Conservation (phyloP, 169 alveolate species). For the Eimeria acervulina region DNA sequence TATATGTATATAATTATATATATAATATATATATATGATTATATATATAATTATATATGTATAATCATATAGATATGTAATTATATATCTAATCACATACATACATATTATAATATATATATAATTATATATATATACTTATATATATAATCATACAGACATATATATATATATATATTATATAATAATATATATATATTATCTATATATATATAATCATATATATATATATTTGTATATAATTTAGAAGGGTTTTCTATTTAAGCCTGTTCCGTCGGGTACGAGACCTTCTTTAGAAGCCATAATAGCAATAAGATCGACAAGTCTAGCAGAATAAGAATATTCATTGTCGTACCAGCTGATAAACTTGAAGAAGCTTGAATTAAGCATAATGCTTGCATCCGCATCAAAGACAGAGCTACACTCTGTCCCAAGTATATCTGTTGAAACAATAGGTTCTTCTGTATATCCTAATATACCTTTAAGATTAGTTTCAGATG, state of each 20-base stretch:
- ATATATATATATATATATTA: too few species aligned
- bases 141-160: too few species aligned
- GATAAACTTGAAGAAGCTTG: conserved; percentile 97
- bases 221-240: too few species aligned
- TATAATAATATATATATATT: too few species aligned
- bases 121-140: too few species aligned
- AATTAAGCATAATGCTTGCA: conserved; percentile 98
- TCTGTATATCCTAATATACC: conserved; percentile 98
- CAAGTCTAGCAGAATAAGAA: conserved; percentile 99
- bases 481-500: conserved; percentile 95
- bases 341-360: conserved; percentile 99
- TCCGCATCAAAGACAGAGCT: conserved; percentile 98
- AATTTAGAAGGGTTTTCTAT: conserved; percentile 67
- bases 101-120: too few species aligned
- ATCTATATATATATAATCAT: too few species aligned
- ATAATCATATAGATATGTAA: too few species aligned
- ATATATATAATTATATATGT: too few species aligned
- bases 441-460: conserved; percentile 97
- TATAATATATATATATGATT: too few species aligned
- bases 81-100: not conserved
- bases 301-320: conserved; percentile 95
- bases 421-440: conserved; percentile 95
- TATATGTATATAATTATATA: too few species aligned
- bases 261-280: conserved; percentile 51
- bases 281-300: conserved; percentile 84